Base-by-base conservation (phyloP, 352 stramenopile species). In the Globisporangium uncinulatum region DNA sequence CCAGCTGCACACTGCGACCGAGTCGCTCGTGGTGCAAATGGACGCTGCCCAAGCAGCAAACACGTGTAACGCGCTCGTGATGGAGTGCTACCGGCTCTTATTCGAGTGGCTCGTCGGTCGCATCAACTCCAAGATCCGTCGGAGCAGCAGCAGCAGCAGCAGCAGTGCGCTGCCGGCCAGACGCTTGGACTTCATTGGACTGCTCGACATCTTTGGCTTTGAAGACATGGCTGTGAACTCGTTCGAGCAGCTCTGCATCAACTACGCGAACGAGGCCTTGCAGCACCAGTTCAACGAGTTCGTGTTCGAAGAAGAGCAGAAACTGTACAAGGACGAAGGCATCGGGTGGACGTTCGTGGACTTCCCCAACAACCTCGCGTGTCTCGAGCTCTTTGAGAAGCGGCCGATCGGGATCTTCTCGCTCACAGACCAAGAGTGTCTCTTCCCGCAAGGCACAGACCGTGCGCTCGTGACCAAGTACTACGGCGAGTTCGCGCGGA, bases 211-310 rank as follows among this genome's bases (percentile, higher is more conserved):
- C 29, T 95, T 95, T 60, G 86, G 87, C 5, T 95, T 96, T 57
- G 87, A 95, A 63, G 80, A 92, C 53, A 67, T 95, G 9, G 77
- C 75, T 56, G 62, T 86, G 69, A 98, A 98, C 65, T 94, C 90
- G 20, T 98, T 98, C 57, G 95, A 98, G 69, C 96, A 98, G 53
- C 60, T 96, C 8, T 97, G 91, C 66, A 97, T 97, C 63, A 97
- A 97, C 73, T 97, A 95, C 66, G 87, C 87, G 2, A 97, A 97
- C 59, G 91, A 97, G 56, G 96, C 89, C 45, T 69, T 97, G 31
- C 91, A 97, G 74, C 86, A 97, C 51, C 89, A 96, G 62, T 98
- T 97, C 60, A 97, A 96, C 44, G 63, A 83, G 1, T 91, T 86
- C 21, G 85, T 97, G 7, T 71, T 97, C 49, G 80, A 84, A 14